Conservation (phyloP, 495 filamentous ascomycete genomes). For the Staphylotrichum tortipilum region DNA sequence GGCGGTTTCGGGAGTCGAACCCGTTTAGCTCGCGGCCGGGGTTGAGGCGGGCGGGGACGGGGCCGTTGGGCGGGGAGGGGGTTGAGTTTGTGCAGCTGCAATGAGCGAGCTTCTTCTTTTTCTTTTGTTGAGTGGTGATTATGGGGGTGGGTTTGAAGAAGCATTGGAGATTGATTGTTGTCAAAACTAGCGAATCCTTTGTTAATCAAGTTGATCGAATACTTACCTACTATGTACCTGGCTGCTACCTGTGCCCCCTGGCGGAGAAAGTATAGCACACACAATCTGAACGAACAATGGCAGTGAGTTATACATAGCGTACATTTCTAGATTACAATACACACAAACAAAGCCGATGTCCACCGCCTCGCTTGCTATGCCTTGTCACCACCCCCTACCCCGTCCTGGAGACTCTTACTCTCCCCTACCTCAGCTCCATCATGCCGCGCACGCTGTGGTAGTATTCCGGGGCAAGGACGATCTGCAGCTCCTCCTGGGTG, state of each 20-base stretch:
- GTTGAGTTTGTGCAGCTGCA: not conserved
- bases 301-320: conserved; percentile 10
- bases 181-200: no score
- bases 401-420: not conserved
- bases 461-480: conserved; percentile 53
- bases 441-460: conserved; percentile 69
- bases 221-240: no score
- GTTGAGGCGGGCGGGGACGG: not conserved
- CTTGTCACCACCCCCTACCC: not conserved
- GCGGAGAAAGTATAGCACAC: not conserved
- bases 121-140: no score
- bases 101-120: not conserved
- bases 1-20: not conserved
- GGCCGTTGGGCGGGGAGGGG: not conserved
- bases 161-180: no score
- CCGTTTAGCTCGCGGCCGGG: not conserved
- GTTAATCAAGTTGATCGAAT: no score
- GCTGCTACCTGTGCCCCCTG: no score
- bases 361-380: conserved; percentile 2
- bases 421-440: conserved; percentile 51
- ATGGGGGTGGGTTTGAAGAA: no score
- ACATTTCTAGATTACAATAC: conserved; percentile 12
- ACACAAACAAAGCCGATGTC: not conserved
- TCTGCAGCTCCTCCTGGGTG: conserved; percentile 73
- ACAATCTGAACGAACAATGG: not conserved